A percentile compares a stretch with the other conserved stretches of the same genome.
These are phyloP conservation scores for Podaxis sp. DNA, from an alignment of 768 basidiomycete species.

Conservation along the genomic window DNA sequence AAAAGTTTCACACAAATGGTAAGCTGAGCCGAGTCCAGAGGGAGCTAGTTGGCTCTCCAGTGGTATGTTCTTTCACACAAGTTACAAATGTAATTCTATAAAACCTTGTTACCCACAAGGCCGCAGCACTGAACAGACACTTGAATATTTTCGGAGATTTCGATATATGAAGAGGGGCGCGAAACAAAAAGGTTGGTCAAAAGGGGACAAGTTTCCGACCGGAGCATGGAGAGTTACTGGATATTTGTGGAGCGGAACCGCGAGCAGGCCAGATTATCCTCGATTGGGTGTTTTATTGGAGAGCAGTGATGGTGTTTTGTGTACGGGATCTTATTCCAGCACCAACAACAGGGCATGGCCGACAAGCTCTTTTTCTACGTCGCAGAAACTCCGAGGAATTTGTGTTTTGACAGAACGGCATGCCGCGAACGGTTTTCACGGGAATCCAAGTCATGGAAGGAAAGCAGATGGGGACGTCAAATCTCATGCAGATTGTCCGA, in stretches of 20 bases:
- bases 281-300: not conserved
- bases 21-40: not conserved
- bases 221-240: slow-evolving; percentile 7
- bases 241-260: not conserved
- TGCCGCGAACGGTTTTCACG: not conserved
- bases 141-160: not conserved
- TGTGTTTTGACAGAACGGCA: not conserved
- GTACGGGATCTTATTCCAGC: not conserved
- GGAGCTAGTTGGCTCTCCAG: not conserved
- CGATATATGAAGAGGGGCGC: not conserved
- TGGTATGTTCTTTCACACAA: not conserved
- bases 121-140: not conserved
- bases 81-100: not conserved
- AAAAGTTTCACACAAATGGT: not conserved
- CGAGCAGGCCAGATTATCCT: not conserved
- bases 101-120: slow-evolving; percentile 1
- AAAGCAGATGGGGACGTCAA: not conserved
- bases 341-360: not conserved
- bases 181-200: slow-evolving; percentile 9
- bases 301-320: not conserved
- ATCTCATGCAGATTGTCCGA: not conserved
- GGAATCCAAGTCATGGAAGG: not conserved
- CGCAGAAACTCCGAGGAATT: slow-evolving; percentile 3
- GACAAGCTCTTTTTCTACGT: not conserved
- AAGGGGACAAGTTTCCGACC: slow-evolving; percentile 7